Evolutionary conservation across 257 asterid species (phyloP), one percentile per base, ranked within the genome.

Genomic region (Agastache rugosa): DNA sequence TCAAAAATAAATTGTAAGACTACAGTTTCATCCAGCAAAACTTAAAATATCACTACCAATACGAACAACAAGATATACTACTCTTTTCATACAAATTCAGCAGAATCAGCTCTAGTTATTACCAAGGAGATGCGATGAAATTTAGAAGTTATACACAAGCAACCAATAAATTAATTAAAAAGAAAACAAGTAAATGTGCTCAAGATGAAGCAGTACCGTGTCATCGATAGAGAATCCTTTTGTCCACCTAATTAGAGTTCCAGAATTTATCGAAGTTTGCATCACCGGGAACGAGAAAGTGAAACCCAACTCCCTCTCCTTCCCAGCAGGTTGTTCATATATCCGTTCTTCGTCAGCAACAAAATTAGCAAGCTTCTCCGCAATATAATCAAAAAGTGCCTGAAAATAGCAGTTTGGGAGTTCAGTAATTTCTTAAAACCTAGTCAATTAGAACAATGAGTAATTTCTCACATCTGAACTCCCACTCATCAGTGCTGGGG

Each of bases 221-320:
- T 90, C 97, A 77, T 86, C 84, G 59, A 92, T 89, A 19, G 91
- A 83, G 85, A 92, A 92, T 78, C 98, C 98, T 73, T 92, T 92
- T 0, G 96, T 90, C 98, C 98, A 92, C 85, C 94, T 82, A 63
- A 92, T 89, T n/a, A 92, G 93, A 58, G 83, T 86, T 64, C 98
- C 98, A 16, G 94, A 86, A 77, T 89, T 85, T 64, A 90, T 87
- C 11, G 98, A 87, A 76, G 83, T 89, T 77, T 89, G 97, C 97
- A 89, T 81, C 69, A 86, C 89, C 7, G 96, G 94, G 80, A 91
- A 91, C 4, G 97, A 89, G 84, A 91, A 91, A 55, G 97, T 91
- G 87, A 89, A 89, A 4, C 97, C 96, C 74, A 91, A 51, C 56
- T 89, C 96, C 81, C 96, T 86, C 73, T 85, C 82, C 80, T 78